phyloP scores from a whole-genome alignment of 768 basidiomycete genomes.

The Tubosaeta sp. region DNA sequence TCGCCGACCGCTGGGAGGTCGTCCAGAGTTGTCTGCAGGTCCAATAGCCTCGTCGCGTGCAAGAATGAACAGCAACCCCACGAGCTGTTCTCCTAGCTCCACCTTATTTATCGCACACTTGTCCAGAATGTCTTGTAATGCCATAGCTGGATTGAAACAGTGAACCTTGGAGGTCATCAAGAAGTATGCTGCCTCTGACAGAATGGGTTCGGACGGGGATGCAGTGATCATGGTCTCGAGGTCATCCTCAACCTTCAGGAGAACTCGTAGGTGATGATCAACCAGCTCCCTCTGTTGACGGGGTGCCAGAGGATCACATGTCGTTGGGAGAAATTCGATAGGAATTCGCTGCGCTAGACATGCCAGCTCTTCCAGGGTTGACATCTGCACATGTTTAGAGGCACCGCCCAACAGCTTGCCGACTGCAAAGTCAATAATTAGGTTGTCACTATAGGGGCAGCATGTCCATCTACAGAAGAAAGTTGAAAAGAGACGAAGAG shows the following conservation, averaged over 20 bases:
- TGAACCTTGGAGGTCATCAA: neutral
- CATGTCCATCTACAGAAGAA: neutral
- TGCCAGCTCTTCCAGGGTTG: neutral
- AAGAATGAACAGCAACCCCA: too few relatives aligned
- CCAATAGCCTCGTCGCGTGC: neutral
- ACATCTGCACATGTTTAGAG: too few relatives aligned
- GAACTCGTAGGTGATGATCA: neutral
- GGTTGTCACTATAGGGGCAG: neutral
- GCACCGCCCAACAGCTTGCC: neutral
- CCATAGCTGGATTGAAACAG: too few relatives aligned
- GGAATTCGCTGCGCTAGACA: neutral
- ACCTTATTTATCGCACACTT: neutral
- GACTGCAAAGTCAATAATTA: neutral
- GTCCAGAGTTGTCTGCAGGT: neutral
- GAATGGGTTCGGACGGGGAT: neutral
- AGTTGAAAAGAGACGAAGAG: neutral
- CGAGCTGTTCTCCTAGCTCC: neutral
- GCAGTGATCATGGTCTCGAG: neutral
- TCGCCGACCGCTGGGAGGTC: neutral
- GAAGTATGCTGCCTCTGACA: neutral
- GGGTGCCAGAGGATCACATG: neutral
- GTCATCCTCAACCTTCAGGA: neutral
- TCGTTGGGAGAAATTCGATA: neutral
- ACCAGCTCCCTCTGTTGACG: neutral
- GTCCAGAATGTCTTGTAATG: too few relatives aligned